These are phyloP conservation scores for Amanita pallidorosea DNA, from an alignment of 768 basidiomycete species.

Conservation along the genomic window DNA sequence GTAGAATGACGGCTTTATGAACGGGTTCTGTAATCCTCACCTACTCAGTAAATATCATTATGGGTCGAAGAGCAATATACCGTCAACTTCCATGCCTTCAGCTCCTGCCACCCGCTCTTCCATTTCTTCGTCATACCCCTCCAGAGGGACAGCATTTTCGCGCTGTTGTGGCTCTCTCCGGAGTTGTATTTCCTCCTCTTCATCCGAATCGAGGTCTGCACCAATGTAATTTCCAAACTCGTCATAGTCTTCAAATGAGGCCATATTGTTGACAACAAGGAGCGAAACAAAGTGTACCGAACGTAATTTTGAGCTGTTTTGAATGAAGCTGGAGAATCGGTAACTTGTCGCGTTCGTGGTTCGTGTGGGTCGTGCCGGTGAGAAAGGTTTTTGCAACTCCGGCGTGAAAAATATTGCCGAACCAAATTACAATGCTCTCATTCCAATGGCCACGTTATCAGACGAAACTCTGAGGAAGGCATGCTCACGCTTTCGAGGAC, in stretches of 20 bases:
- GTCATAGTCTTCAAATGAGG: slow-evolving; percentile 74
- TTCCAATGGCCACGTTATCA: slow-evolving; percentile 24
- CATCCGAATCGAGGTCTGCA: slow-evolving; percentile 87
- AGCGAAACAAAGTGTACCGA: neutral
- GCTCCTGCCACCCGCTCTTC: slow-evolving; percentile 43
- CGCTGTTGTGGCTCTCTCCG: slow-evolving; percentile 25
- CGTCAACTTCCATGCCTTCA: slow-evolving; percentile 81
- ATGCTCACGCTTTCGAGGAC: neutral
- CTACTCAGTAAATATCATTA: neutral
- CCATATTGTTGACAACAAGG: slow-evolving; percentile 17
- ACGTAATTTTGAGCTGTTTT: neutral
- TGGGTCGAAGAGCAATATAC: slow-evolving; percentile 27
- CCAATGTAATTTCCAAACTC: slow-evolving; percentile 99
- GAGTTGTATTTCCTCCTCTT: slow-evolving; percentile 48
- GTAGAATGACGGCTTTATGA: slow-evolving; percentile 78
- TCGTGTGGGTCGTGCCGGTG: slow-evolving; percentile 5
- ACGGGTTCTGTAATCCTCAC: slow-evolving; percentile 41
- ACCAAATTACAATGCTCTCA: neutral
- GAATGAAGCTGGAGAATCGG: neutral
- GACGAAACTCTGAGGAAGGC: slow-evolving; percentile 84
- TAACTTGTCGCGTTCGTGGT: neutral
- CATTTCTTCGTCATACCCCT: slow-evolving; percentile 73
- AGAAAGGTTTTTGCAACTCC: slow-evolving; percentile 17
- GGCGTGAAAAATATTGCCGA: slow-evolving; percentile 8
- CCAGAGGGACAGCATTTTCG: slow-evolving; percentile 41